Evolutionary conservation across 805 yeast species (phyloP).

Genomic region (Candida montana): DNA sequence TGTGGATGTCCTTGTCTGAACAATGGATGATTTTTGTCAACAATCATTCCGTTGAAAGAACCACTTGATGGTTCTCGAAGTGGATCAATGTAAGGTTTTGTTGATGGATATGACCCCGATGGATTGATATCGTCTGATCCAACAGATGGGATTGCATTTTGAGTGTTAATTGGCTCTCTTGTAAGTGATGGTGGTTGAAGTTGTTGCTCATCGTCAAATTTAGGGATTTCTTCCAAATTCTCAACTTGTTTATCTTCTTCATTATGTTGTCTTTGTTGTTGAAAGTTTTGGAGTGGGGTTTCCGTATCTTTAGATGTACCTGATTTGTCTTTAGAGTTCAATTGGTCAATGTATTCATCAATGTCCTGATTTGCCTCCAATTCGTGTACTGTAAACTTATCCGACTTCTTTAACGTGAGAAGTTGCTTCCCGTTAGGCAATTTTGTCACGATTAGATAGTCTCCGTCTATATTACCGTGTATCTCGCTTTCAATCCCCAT

Average conservation of each 20-base stretch:
- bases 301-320: too few relatives aligned
- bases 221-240: slow-evolving; percentile 28
- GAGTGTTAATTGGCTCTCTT: too few relatives aligned
- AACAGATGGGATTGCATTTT: slow-evolving; percentile 26
- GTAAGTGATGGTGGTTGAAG: slow-evolving; percentile 12
- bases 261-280: background rate
- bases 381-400: background rate
- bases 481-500: background rate
- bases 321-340: background rate
- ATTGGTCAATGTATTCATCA: background rate
- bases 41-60: slow-evolving; percentile 47
- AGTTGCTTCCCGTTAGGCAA: background rate
- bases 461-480: background rate
- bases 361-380: background rate
- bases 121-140: slow-evolving; percentile 53
- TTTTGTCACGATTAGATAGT: background rate
- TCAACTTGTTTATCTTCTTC: too few relatives aligned
- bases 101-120: slow-evolving; percentile 36
- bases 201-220: slow-evolving; percentile 50
- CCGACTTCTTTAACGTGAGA: background rate
- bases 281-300: too few relatives aligned
- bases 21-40: slow-evolving; percentile 46
- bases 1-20: slow-evolving; percentile 24
- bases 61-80: slow-evolving; percentile 9
- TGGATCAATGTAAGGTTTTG: slow-evolving; percentile 42